Evolutionary conservation across 441 rosid genomes (phyloP).

Genomic region (Flueggea neowawraea): DNA sequence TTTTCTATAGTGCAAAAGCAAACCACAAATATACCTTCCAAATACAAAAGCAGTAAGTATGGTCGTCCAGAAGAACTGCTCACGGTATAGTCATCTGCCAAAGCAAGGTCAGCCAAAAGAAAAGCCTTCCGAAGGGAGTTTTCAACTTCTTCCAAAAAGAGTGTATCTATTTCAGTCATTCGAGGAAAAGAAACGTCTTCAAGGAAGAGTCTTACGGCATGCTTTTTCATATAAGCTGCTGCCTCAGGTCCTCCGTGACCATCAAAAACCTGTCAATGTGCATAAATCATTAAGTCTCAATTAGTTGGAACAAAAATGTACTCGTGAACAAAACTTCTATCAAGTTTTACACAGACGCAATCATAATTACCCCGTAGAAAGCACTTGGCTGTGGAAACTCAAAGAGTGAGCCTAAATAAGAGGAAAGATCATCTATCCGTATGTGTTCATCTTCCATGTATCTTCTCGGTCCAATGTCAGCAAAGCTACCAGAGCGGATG

Average conservation of each 20-base stretch:
- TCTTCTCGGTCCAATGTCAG: conserved; percentile 77
- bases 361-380: conserved; percentile 74
- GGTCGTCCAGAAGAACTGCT: conserved; percentile 82
- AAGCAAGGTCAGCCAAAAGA: conserved; percentile 67
- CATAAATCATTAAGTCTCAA: conserved; percentile 3
- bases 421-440: conserved; percentile 59
- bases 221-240: conserved; percentile 63
- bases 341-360: too few species aligned
- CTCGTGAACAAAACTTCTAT: too few species aligned
- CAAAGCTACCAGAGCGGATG: conserved; percentile 81
- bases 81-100: conserved; percentile 71
- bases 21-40: conserved; percentile 45
- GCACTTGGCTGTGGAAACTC: conserved; percentile 56
- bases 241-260: conserved; percentile 96
- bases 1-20: not conserved
- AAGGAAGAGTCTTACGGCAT: conserved; percentile 57
- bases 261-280: conserved; percentile 67
- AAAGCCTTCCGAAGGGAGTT: conserved; percentile 72
- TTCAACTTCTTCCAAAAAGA: conserved; percentile 51
- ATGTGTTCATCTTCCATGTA: conserved; percentile 93
- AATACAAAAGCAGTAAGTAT: conserved; percentile 71
- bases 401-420: conserved; percentile 39
- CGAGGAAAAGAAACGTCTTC: conserved; percentile 73
- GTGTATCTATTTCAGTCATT: conserved; percentile 46
- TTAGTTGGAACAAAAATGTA: conserved; percentile 3